Conservation (phyloP, 331 rosid species). For the Rhamnella rubrinervis region DNA sequence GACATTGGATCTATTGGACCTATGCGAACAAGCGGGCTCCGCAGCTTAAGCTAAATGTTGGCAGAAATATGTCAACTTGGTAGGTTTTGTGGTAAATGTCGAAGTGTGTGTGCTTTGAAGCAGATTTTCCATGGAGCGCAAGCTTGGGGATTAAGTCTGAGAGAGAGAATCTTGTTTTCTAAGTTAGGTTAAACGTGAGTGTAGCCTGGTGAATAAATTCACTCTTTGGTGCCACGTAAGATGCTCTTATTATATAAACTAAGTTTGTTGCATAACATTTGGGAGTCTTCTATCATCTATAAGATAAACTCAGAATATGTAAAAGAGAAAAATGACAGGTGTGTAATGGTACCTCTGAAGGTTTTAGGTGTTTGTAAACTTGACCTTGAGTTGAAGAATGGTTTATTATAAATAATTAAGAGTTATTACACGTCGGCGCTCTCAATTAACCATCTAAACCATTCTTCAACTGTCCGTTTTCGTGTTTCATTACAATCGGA, state of each 20-base stretch:
- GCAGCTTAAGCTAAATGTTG: conserved; percentile 55
- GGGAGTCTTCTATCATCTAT: background rate
- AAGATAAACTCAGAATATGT: conserved; percentile 7
- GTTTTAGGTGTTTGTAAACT: conserved; percentile 1
- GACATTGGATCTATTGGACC: conserved; percentile 92
- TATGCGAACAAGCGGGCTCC: conserved; percentile 92
- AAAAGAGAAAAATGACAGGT: conserved; percentile 8
- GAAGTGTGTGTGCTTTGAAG: conserved; percentile 52
- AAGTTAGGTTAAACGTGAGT: conserved; percentile 14
- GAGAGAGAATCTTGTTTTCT: conserved; percentile 24
- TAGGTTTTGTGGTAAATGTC: conserved; percentile 55
- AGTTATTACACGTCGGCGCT: too few species aligned
- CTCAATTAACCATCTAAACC: too few species aligned
- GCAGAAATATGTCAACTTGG: conserved; percentile 25
- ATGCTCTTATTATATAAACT: background rate
- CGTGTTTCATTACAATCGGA: too few species aligned
- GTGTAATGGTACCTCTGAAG: background rate
- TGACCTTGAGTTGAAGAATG: background rate
- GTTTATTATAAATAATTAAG: too few species aligned
- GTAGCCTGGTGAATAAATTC: conserved; percentile 33
- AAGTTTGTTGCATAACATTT: conserved; percentile 7
- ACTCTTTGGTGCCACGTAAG: background rate
- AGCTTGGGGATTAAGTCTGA: conserved; percentile 71
- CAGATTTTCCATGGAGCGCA: conserved; percentile 93
- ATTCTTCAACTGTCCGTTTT: too few species aligned